phyloP scores from a whole-genome alignment of 192 early-diverging fungal genomes.

The Gaertneriomyces semiglobifer region DNA sequence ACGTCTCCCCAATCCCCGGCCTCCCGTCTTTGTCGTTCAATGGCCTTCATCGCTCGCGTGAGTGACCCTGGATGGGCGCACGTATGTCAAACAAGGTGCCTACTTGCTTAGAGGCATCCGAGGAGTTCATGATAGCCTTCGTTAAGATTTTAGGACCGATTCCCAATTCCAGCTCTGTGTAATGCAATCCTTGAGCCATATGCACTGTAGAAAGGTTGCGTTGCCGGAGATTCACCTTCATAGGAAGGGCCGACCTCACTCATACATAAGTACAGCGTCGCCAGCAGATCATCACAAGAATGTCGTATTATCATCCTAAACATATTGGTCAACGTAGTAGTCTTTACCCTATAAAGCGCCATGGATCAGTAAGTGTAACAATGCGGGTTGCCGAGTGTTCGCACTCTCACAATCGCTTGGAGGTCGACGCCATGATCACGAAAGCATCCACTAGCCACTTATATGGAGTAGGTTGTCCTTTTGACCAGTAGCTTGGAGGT shows the following conservation, averaged over 20 bases:
- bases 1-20: slow-evolving; percentile 28
- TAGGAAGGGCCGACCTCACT: slow-evolving; percentile 24
- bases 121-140: slow-evolving; percentile 22
- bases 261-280: slow-evolving; percentile 22
- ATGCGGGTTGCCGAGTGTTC: not conserved
- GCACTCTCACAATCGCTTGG: slow-evolving; percentile 8
- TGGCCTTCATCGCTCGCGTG: not conserved
- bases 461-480: slow-evolving; percentile 16
- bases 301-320: slow-evolving; percentile 17
- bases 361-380: not conserved
- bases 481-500: slow-evolving; percentile 14
- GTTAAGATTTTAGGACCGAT: slow-evolving; percentile 26
- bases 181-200: not conserved
- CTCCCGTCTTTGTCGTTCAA: slow-evolving; percentile 15
- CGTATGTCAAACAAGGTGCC: not conserved
- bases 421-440: not conserved
- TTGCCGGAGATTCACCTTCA: slow-evolving; percentile 14
- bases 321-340: slow-evolving; percentile 22
- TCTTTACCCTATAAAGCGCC: slow-evolving; percentile 21
- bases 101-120: slow-evolving; percentile 20
- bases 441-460: slow-evolving; percentile 23
- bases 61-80: not conserved
- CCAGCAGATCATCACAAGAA: slow-evolving; percentile 14
- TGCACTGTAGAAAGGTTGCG: not conserved
- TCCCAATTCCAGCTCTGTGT: slow-evolving; percentile 23